Base-by-base conservation (phyloP, 2,329 filamentous ascomycete species). In the Scedosporium boydii region DNA sequence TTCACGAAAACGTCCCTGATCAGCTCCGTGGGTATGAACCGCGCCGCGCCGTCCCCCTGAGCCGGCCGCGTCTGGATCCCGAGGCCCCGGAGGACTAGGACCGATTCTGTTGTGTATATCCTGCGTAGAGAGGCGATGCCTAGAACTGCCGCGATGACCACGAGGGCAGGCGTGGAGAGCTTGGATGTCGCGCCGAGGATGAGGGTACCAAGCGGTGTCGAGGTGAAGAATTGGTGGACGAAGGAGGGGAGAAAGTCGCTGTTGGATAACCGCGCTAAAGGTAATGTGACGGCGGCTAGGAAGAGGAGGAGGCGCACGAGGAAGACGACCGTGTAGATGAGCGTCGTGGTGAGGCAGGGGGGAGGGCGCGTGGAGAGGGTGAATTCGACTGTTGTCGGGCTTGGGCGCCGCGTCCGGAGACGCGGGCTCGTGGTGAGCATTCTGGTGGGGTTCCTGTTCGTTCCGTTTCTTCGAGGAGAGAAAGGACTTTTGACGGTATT, bases 1-100 rank as follows among this genome's bases (percentile, higher is more conserved):
- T 97, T 92, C 59, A 99, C 90, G 61, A 97, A 85, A 63, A 99
- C 88, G 72, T 99, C 95, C 71, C 90, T 90, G 63, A 99, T 96
- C 75, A 91, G 87, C 55, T 89, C 90, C 0, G 93, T 96, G 0
- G 95, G 93, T 64, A 99, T 98, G 73, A 87, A 82, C 62, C 82
- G 75, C 69, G 82, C 82, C 62, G 76, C 74, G 12, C 69, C 68
- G n/a, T 62, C 63, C 1, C 26, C 46, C 6, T 23, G 12, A 7
- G 60, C 44, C 56, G 71, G 68, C 18, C 73, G 68, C 2, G 91
- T 97, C 78, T 99, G 95, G 60, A 99, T 88, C 6, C 95, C 95
- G 14, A 99, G 81, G 0, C 93, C 91, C 23, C 91, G 86, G 67
- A 99, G 86, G 4, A 97, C 90, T 2, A 97, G 85, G 6, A 99